Evolutionary conservation across 805 yeast genomes (phyloP), one percentile per base, ranked within the genome.

Genomic region (Saccharomycopsis selenospora): DNA sequence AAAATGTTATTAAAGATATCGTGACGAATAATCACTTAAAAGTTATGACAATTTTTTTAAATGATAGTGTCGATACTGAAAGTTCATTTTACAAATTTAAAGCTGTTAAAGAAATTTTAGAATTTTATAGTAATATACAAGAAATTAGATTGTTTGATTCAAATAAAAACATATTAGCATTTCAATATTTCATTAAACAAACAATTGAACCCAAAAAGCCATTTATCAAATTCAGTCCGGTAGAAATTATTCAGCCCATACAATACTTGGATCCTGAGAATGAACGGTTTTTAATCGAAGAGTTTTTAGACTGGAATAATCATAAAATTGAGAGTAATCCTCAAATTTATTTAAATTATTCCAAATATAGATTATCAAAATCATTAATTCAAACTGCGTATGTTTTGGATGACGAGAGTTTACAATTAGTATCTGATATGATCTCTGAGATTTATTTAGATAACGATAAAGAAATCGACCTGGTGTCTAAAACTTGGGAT

Each of bases 231-330:
- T 33, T 33, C 17, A 6, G n/a, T 20, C 38, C 38, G 4, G 30
- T 41, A n/a, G 28, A 18, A 18, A 13, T 41, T 14, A 8, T 41
- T 14, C 43, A 41, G 43, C 43, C 43, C 6, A 14, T 27, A 8
- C 13, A n/a, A 26, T 41, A 41, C 13, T 23, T 41, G 43, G 14
- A 24, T 11, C 43, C 43, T 8, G 26, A 4, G 10, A 22, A 25
- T n/a, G 43, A 41, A 25, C 23, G 43, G 30, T 41, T 20, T 14
- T 18, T 41, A 8, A 14, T 41, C 13, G 43, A 41, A 18, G 30
- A 41, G 28, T 41, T 23, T 25, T 14, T 41, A 5, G 30, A 41
- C 20, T 25, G 28, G 17, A 41, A 41, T 28, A 41, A 41, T 28
- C 13, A 20, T 11, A 14, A 8, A n/a, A 18, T 41, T n/a, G 43